phyloP scores from a whole-genome alignment of 192 early-diverging fungal genomes.

The Podila horticola region DNA sequence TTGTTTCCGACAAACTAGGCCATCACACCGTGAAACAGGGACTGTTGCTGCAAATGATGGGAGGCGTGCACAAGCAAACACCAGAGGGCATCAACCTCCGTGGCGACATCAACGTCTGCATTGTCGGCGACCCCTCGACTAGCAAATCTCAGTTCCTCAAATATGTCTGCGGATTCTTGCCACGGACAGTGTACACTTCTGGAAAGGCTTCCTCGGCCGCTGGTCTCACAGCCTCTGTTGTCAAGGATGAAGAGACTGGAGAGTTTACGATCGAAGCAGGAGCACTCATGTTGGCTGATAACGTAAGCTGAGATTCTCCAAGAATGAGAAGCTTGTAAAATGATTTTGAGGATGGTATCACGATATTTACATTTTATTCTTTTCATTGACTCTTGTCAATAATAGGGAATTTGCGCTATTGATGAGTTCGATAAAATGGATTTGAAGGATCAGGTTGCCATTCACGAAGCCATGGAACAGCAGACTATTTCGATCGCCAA shows the following conservation, averaged over 20 bases:
- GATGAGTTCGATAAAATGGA: constrained; percentile 99
- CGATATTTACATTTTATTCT: constrained; percentile 8
- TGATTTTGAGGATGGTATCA: not conserved
- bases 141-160: constrained; percentile 97
- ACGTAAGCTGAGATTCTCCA: constrained; percentile 59
- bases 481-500: constrained; percentile 98
- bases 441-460: constrained; percentile 95
- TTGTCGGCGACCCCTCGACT: constrained; percentile 96
- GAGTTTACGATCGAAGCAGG: constrained; percentile 98
- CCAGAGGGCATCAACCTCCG: constrained; percentile 93
- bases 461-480: constrained; percentile 99
- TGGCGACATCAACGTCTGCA: constrained; percentile 98
- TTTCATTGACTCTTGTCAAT: not conserved
- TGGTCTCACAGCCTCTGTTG: constrained; percentile 94
- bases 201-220: constrained; percentile 96
- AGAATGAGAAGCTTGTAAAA: not conserved
- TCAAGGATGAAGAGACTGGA: constrained; percentile 97
- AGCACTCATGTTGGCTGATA: constrained; percentile 97
- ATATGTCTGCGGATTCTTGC: constrained; percentile 90
- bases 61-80: constrained; percentile 95
- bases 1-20: constrained; percentile 52
- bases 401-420: constrained; percentile 94
- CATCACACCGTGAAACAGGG: constrained; percentile 97
- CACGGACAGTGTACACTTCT: constrained; percentile 94
- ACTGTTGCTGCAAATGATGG: constrained; percentile 91